Evolutionary conservation across 2,329 filamentous ascomycete species (phyloP).

Genomic region (Macrophomina tecta): DNA sequence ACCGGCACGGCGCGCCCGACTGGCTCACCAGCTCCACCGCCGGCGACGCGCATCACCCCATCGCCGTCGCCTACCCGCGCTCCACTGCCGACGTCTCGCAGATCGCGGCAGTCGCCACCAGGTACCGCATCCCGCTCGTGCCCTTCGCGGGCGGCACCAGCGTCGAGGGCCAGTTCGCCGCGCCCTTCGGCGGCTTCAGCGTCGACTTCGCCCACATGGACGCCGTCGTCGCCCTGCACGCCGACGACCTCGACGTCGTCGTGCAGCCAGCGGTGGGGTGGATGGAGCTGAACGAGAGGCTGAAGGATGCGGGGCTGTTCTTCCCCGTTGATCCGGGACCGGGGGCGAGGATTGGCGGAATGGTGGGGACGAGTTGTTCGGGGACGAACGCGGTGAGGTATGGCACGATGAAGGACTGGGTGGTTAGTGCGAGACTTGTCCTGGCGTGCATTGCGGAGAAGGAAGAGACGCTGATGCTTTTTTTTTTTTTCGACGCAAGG

Average conservation of each 20-base stretch:
- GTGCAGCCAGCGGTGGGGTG: constrained; percentile 92
- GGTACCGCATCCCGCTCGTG: constrained; percentile 79
- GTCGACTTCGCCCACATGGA: constrained; percentile 92
- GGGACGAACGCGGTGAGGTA: constrained; percentile 83
- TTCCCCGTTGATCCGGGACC: constrained; percentile 89
- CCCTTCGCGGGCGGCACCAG: constrained; percentile 86
- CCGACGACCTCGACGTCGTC: constrained; percentile 89
- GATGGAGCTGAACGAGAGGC: constrained; percentile 83
- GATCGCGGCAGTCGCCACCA: constrained; percentile 74
- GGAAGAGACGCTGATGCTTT: too few relatives aligned
- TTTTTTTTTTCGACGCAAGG: too few relatives aligned
- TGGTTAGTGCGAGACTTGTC: constrained; percentile 46
- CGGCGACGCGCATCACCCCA: constrained; percentile 62
- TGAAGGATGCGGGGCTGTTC: constrained; percentile 78
- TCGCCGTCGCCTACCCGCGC: constrained; percentile 69
- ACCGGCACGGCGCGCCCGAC: constrained; percentile 72
- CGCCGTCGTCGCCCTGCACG: constrained; percentile 76
- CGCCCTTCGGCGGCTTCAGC: constrained; percentile 83
- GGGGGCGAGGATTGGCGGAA: constrained; percentile 76
- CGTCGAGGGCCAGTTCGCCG: constrained; percentile 88
- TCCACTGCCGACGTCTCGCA: constrained; percentile 69
- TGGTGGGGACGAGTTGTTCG: constrained; percentile 77
- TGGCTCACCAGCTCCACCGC: constrained; percentile 68
- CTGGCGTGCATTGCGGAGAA: too few relatives aligned
- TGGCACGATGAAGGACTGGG: constrained; percentile 88